Base-by-base conservation (phyloP, 2,329 filamentous ascomycete genomes). In the Hypoxylon sp. region DNA sequence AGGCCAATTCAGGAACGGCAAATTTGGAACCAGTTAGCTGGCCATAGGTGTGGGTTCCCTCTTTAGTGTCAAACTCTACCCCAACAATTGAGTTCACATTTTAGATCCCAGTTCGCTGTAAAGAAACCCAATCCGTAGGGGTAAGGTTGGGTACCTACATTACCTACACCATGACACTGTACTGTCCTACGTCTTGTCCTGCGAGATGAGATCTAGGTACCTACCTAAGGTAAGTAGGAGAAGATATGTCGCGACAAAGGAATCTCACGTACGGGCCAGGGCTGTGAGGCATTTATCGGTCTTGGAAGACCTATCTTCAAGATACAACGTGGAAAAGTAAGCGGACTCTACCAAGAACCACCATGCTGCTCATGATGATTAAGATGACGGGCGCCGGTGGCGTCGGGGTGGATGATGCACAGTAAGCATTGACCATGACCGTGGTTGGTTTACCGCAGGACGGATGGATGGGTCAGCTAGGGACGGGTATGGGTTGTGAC, bases 11-110 rank as follows among this genome's bases (percentile, higher is more conserved):
- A 67, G 51, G 59, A 59, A 65, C 62, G 24, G 51, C 37, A 59
- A 7, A 26, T 30, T 26, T 55, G 44, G 51, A 59, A 59, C 64
- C 60, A 32, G 44, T 60, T 48, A 48, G 32, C 47, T 50, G 64
- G 49, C 46, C 26, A 19, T 20, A 13, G 41, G 43, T 15, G 24
- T 48, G 44, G 44, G 24, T 17, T 32, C 39, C 47, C 15, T 55
- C 51, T 56, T 58, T 64, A 67, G 60, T 59, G 61, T 19, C 24
- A 58, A 62, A 62, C 56, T 67, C 43, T 67, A 70, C 70, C 71
- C 71, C 71, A 73, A 73, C 71, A 73, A 73, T 73, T 73, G 71
- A 72, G 71, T 71, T 70, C 60, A 64, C 17, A 11, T 44, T 41
- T 46, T 43, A 49, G 48, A 65, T 65, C 56, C 48, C 37, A 56